Evolutionary conservation across 2,329 filamentous ascomycete genomes (phyloP).

Genomic region (Tetracladium maxilliforme): DNA sequence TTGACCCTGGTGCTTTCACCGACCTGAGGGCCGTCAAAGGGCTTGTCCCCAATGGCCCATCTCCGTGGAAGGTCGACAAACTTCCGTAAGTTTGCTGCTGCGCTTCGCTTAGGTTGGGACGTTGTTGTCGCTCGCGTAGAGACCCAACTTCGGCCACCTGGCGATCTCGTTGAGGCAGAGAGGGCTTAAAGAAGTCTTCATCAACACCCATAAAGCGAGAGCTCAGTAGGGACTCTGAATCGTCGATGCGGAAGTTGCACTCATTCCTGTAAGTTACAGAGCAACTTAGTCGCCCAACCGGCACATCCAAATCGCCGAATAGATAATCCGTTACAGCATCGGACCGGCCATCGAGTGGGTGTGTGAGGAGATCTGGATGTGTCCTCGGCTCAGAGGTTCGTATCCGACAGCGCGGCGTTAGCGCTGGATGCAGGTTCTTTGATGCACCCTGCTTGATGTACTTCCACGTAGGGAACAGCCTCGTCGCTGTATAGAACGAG

Average conservation of each 20-base stretch:
- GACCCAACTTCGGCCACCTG: slow-evolving; percentile 49
- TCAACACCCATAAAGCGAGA: slow-evolving; percentile 88
- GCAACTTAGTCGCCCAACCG: slow-evolving; percentile 70
- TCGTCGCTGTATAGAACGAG: slow-evolving; percentile 69
- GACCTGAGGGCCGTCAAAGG: slow-evolving; percentile 73
- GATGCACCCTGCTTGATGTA: slow-evolving; percentile 59
- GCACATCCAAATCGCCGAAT: slow-evolving; percentile 75
- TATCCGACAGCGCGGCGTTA: too few species aligned
- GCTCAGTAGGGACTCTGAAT: slow-evolving; percentile 79
- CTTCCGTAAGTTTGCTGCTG: slow-evolving; percentile 68
- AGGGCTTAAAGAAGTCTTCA: slow-evolving; percentile 75
- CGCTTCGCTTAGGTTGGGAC: slow-evolving; percentile 23
- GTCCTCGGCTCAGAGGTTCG: slow-evolving; percentile 47
- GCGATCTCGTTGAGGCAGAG: slow-evolving; percentile 31
- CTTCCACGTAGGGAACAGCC: slow-evolving; percentile 76
- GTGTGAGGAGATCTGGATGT: slow-evolving; percentile 41
- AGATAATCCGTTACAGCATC: slow-evolving; percentile 61
- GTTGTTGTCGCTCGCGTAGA: slow-evolving; percentile 48
- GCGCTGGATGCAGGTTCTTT: too few species aligned
- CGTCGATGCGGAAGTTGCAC: slow-evolving; percentile 82
- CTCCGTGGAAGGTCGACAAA: slow-evolving; percentile 78
- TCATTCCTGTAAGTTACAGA: slow-evolving; percentile 75
- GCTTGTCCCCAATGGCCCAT: slow-evolving; percentile 65
- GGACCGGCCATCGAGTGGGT: slow-evolving; percentile 47
- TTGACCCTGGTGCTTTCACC: slow-evolving; percentile 44